phyloP scores from a whole-genome alignment of 2,329 filamentous ascomycete genomes.

The Dryadomyces sulphureus region DNA sequence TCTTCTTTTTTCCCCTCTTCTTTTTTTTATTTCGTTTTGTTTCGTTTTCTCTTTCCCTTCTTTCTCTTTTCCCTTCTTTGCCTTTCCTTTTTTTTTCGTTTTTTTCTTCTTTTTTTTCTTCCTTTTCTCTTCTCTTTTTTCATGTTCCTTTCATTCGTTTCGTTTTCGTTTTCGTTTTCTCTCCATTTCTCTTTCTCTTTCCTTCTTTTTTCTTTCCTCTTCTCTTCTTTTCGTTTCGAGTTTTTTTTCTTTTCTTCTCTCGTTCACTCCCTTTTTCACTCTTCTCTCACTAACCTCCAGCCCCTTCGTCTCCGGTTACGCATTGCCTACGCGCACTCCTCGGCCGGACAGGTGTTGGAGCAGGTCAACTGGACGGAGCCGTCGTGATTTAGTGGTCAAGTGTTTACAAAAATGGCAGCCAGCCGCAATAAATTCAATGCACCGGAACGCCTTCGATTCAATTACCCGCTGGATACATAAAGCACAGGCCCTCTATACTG shows the following conservation, averaged over 20 bases:
- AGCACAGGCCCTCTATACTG: no score
- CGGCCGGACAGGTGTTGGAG: slow-evolving; percentile 60
- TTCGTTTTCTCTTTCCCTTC: not conserved
- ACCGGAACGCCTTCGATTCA: not conserved
- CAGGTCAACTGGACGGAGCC: slow-evolving; percentile 96
- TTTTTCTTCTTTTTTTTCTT: not conserved
- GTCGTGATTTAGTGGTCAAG: slow-evolving; percentile 14
- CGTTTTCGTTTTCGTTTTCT: not conserved
- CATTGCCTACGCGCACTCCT: slow-evolving; percentile 62
- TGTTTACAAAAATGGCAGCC: not conserved
- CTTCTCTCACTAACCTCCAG: slow-evolving; percentile 28
- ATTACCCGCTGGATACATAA: not conserved
- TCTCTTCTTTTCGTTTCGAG: not conserved
- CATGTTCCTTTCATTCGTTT: not conserved
- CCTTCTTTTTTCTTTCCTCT: not conserved
- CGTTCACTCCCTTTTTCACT: slow-evolving; percentile 3
- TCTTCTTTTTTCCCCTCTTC: no score
- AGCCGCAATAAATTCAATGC: not conserved
- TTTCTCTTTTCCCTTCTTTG: not conserved
- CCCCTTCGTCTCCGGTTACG: slow-evolving; percentile 73
- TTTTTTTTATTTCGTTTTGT: not conserved
- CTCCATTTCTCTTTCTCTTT: not conserved
- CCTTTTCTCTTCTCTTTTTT: not conserved
- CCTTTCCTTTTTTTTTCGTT: not conserved
- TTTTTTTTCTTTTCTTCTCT: slow-evolving; percentile 1